Conservation (phyloP, 371 early-diverging fungal species). For the Circinella umbellata region DNA sequence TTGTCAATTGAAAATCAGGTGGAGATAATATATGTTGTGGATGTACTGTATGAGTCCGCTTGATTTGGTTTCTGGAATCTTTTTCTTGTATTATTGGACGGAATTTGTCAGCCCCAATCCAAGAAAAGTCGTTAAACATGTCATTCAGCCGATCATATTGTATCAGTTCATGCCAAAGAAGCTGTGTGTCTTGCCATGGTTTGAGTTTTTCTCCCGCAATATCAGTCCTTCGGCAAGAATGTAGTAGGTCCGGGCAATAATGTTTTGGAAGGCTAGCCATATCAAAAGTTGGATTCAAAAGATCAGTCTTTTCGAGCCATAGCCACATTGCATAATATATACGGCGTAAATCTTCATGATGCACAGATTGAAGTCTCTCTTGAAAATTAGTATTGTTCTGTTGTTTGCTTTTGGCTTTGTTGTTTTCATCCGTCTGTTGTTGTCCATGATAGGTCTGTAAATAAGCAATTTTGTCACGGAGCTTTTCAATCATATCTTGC, state of each 20-base stretch:
- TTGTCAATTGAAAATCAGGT: constrained; percentile 26
- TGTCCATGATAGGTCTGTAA: constrained; percentile 54
- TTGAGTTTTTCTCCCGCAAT: constrained; percentile 22
- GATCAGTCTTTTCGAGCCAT: constrained; percentile 62
- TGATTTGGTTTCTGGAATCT: constrained; percentile 3
- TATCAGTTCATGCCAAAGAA: constrained; percentile 52
- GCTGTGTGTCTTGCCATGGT: constrained; percentile 26
- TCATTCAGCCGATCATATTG: constrained; percentile 24
- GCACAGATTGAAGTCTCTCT: constrained; percentile 22
- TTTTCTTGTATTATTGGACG: neutral
- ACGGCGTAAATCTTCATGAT: constrained; percentile 44
- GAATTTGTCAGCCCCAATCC: constrained; percentile 42
- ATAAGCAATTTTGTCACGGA: constrained; percentile 53
- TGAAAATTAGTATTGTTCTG: neutral
- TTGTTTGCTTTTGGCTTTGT: neutral
- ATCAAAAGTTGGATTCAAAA: constrained; percentile 36
- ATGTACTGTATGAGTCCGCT: constrained; percentile 11
- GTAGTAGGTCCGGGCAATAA: constrained; percentile 38
- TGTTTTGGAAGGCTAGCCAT: constrained; percentile 49
- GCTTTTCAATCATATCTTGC: constrained; percentile 45
- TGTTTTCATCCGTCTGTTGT: constrained; percentile 6
- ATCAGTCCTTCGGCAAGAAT: constrained; percentile 24
- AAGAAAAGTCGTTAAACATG: constrained; percentile 31
- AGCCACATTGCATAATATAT: constrained; percentile 64
- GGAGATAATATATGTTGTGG: neutral